A percentile compares a stretch with the other conserved stretches of the same genome.
Conservation (phyloP, 2,329 filamentous ascomycete species). For the Ceratocystiopsis brevicomis region DNA sequence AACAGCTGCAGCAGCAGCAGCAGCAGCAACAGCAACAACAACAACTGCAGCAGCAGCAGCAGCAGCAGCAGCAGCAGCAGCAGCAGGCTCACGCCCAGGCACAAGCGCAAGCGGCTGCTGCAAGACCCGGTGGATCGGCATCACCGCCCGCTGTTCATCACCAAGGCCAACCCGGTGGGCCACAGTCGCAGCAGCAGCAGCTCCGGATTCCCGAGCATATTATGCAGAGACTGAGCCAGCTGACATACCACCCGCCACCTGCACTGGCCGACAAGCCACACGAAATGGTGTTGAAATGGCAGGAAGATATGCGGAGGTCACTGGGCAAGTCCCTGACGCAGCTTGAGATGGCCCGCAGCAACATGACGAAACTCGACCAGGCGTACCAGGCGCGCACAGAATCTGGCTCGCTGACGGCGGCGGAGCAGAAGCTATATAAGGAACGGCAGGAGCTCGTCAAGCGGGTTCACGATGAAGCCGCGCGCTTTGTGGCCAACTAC, state of each 20-base stretch:
- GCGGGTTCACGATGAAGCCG: slow-evolving; percentile 27
- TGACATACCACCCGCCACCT: slow-evolving; percentile 26
- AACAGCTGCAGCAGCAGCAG: slow-evolving; percentile 1
- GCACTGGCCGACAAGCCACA: slow-evolving; percentile 23
- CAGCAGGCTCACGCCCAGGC: slow-evolving; percentile 1
- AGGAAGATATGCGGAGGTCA: slow-evolving; percentile 26
- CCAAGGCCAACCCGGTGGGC: too few species aligned
- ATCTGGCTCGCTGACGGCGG: slow-evolving; percentile 24
- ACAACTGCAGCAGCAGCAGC: neutral
- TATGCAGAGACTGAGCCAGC: slow-evolving; percentile 26
- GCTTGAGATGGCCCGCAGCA: slow-evolving; percentile 27
- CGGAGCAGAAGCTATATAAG: slow-evolving; percentile 27
- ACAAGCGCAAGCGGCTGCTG: slow-evolving; percentile 1
- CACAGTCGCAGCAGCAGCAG: slow-evolving; percentile 3
- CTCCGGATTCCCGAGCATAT: slow-evolving; percentile 22
- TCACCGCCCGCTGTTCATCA: too few species aligned
- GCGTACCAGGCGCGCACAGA: slow-evolving; percentile 23
- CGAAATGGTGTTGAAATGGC: slow-evolving; percentile 27
- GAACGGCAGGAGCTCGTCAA: slow-evolving; percentile 24
- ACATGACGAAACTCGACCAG: slow-evolving; percentile 24
- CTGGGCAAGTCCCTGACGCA: slow-evolving; percentile 29
- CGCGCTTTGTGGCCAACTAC: slow-evolving; percentile 28
- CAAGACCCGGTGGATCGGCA: too few species aligned
- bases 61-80: slow-evolving; percentile 3
- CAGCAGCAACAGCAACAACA: neutral